Evolutionary conservation across 2,329 filamentous ascomycete genomes (phyloP).

Genomic region (Diaporthe vaccinii): DNA sequence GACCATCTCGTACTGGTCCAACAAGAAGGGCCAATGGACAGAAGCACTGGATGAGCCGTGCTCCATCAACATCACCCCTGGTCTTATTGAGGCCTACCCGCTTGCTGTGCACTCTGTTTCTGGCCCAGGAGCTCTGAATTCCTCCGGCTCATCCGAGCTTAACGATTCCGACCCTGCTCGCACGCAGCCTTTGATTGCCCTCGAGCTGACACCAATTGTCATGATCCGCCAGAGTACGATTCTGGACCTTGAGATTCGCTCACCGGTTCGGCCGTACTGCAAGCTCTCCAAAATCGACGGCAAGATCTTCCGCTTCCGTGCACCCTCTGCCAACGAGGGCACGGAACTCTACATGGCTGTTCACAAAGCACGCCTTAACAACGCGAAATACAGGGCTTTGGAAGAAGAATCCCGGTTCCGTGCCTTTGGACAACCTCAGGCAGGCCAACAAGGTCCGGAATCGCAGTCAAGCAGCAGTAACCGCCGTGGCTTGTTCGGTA

Average conservation of each 20-base stretch:
- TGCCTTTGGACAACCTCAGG: conserved; percentile 74
- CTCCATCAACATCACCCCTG: conserved; percentile 69
- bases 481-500: conserved; percentile 70
- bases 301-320: conserved; percentile 90
- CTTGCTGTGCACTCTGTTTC: conserved; percentile 53
- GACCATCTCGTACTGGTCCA: conserved; percentile 73
- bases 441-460: conserved; percentile 61
- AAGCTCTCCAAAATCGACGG: conserved; percentile 75
- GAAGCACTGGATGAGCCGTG: conserved; percentile 66
- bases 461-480: conserved; percentile 59
- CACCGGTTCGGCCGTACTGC: conserved; percentile 81
- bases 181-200: conserved; percentile 69
- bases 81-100: conserved; percentile 70
- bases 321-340: conserved; percentile 81
- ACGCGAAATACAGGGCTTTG: conserved; percentile 84
- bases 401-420: conserved; percentile 78
- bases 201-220: conserved; percentile 92
- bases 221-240: conserved; percentile 91
- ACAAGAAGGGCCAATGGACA: conserved; percentile 71
- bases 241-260: conserved; percentile 93
- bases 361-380: conserved; percentile 90
- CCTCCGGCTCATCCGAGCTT: conserved; percentile 52
- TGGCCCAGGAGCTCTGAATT: conserved; percentile 49
- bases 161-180: conserved; percentile 47
- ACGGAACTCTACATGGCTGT: conserved; percentile 87